Base-by-base conservation (phyloP, 2,329 filamentous ascomycete genomes). In the Penicillium sp. region DNA sequence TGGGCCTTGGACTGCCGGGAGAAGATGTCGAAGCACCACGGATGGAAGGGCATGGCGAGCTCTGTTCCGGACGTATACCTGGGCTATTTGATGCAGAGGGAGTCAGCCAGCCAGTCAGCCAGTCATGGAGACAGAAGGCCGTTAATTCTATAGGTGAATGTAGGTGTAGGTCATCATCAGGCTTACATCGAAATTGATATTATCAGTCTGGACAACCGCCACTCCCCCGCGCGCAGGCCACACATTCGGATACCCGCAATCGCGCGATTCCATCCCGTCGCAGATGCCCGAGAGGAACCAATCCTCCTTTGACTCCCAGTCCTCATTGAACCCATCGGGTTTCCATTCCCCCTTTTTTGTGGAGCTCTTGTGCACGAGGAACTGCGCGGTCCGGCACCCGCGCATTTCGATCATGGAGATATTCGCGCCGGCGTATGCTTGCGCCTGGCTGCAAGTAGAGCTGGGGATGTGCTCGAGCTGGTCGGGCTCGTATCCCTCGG, bases 1-100 rank as follows among this genome's bases (percentile, higher is more conserved):
- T 49, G 61, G 19, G n/a, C 17, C 49, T 65, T 63, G 2, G 66
- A 65, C 46, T 63, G 65, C 5, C 64, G 63, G 19, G 51, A 63
- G 46, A 67, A 66, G 19, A 67, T 67, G 56, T 67, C 65, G 29
- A 69, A 68, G 45, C 66, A 67, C 66, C 65, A 67, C 1, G 67
- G 65, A 38, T 68, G 66, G 31, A 69, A 68, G 3, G 65, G 67
- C 62, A 69, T 65, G 1, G 38, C 52, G 8, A 54, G 19, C 3
- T 31, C 26, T 7, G 17, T 17, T 17, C 7, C 21, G 17, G 15
- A 11, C 15, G 50, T 21, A 19, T 54, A 3, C 26, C 13, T 15
- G 8, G 11, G 26, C 26, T 26, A 26, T 26, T 5, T 26, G 5
- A 26, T 4, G 26, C 1, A 26, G 3, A 26, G 26, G 3, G 26